A percentile compares a stretch with the other conserved stretches of the same genome.
These are phyloP conservation scores for Besnoitia besnoiti DNA, from an alignment of 169 alveolate genomes.

Conservation along the genomic window DNA sequence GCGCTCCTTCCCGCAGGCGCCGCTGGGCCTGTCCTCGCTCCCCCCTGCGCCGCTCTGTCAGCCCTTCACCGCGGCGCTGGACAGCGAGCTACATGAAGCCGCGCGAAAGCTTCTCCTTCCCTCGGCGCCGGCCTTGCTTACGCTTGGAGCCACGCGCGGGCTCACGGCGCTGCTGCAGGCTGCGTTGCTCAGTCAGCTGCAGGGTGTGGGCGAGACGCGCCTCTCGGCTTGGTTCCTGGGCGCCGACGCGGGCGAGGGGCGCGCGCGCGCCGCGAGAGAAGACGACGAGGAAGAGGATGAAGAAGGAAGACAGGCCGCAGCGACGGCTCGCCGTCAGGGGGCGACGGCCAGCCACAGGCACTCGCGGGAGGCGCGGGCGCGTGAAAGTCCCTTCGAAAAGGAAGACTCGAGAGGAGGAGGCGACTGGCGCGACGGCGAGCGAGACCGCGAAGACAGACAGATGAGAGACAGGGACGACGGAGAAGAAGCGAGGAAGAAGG, in stretches of 20 bases:
- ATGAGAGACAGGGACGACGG: background rate
- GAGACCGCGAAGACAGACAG: background rate
- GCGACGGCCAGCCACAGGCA: background rate
- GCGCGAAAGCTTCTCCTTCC: background rate
- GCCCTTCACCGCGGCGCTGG: too few relatives aligned
- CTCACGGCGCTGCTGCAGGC: background rate
- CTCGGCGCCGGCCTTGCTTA: background rate
- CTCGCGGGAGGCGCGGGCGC: too few relatives aligned
- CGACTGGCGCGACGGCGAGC: background rate
- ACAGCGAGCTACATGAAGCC: too few relatives aligned
- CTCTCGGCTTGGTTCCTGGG: background rate
- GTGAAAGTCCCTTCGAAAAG: too few relatives aligned
- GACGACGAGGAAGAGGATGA: background rate
- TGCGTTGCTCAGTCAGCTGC: background rate
- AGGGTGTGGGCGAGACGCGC: background rate
- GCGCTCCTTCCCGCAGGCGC: too few relatives aligned
- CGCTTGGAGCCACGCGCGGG: slow-evolving; percentile 1
- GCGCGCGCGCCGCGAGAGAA: background rate
- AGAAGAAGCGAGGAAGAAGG: background rate
- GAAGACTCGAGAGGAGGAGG: background rate
- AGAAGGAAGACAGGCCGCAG: background rate
- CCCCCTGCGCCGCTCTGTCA: too few relatives aligned
- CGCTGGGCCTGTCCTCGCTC: too few relatives aligned
- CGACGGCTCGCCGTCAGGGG: background rate
- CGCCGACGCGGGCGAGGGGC: background rate